phyloP scores from a whole-genome alignment of 2,329 filamentous ascomycete genomes.

The Ilyonectria mors-panacis region DNA sequence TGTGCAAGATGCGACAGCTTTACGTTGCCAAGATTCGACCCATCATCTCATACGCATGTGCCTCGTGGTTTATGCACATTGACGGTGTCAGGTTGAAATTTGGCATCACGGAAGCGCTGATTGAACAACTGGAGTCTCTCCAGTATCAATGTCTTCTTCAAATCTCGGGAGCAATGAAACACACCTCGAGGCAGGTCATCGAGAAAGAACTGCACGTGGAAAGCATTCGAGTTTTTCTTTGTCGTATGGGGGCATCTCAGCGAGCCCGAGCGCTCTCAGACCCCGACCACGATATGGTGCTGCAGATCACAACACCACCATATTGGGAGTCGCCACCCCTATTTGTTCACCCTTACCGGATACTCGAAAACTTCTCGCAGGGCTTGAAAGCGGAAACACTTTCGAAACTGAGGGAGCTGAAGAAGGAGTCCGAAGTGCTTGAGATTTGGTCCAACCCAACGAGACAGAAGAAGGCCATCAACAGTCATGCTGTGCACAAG shows the following conservation, averaged over 20 bases:
- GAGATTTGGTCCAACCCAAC: background rate
- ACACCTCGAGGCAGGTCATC: background rate
- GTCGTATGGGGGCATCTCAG: background rate
- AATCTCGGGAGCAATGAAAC: slow-evolving; percentile 16
- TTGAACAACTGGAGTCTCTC: slow-evolving; percentile 8
- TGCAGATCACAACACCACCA: background rate
- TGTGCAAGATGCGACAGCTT: slow-evolving; percentile 13
- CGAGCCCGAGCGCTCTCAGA: background rate
- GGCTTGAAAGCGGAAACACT: no score
- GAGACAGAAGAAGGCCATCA: background rate
- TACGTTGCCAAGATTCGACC: slow-evolving; percentile 26
- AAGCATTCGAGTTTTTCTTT: background rate
- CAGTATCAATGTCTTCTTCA: slow-evolving; percentile 16
- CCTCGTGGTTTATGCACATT: slow-evolving; percentile 27
- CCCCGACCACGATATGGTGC: background rate
- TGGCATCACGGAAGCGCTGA: background rate
- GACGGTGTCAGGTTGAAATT: background rate
- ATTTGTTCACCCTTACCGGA: no score
- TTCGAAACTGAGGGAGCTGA: no score
- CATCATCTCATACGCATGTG: slow-evolving; percentile 27
- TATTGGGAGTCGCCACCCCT: rapidly evolving
- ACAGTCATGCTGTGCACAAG: background rate
- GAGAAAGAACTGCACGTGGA: slow-evolving; percentile 29
- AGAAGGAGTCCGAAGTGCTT: background rate
- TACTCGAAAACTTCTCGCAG: no score